These are phyloP conservation scores for Candida schatavii DNA, from an alignment of 805 yeast genomes.

Conservation along the genomic window DNA sequence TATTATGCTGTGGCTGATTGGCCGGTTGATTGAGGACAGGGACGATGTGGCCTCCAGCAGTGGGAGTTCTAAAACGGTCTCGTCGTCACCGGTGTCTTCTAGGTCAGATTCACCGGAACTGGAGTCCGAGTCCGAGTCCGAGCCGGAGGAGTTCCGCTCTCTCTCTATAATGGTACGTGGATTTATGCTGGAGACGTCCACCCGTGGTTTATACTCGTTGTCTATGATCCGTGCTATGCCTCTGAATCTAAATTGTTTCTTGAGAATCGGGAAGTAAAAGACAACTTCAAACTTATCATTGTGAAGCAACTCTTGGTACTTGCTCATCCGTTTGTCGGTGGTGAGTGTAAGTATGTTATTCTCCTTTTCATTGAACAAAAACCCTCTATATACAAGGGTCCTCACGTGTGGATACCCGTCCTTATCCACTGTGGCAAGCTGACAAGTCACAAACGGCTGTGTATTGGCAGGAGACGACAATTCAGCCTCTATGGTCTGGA, in stretches of 20 bases:
- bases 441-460: constrained; percentile 55
- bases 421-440: constrained; percentile 63
- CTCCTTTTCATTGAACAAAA: constrained; percentile 64
- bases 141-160: constrained; percentile 6
- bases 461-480: constrained; percentile 21
- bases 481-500: constrained; percentile 50
- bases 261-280: constrained; percentile 60
- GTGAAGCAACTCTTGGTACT: constrained; percentile 49
- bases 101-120: constrained; percentile 16
- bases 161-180: constrained; percentile 22
- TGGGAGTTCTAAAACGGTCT: background rate
- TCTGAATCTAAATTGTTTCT: constrained; percentile 69
- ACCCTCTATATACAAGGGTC: constrained; percentile 72
- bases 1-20: constrained; percentile 25
- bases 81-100: background rate
- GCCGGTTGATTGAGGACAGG: constrained; percentile 9
- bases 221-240: constrained; percentile 57
- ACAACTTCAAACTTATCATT: constrained; percentile 71
- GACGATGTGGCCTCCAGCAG: constrained; percentile 6
- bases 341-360: constrained; percentile 67
- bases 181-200: constrained; percentile 30
- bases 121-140: constrained; percentile 10
- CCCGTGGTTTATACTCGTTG: constrained; percentile 25
- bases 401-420: constrained; percentile 59
- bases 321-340: constrained; percentile 69